Evolutionary conservation across 176 grass and related monocot genomes (phyloP), one percentile per base, ranked within the genome.

Genomic region (Oryza meyeriana): DNA sequence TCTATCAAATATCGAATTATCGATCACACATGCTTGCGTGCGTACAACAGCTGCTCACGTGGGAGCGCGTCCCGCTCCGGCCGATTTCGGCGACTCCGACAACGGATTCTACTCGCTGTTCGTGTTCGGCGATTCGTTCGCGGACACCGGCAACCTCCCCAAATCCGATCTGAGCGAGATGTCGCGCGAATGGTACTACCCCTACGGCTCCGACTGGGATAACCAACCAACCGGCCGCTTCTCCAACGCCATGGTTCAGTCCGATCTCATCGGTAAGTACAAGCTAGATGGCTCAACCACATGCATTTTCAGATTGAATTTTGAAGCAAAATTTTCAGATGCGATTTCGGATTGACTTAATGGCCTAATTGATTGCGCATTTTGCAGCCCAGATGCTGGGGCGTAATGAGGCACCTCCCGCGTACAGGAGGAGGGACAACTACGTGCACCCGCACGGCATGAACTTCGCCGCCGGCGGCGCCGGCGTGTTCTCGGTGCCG

Each of bases 391-490:
- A 12, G 24, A 84, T 88, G 2, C 8, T 84, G 28, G 86, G 86
- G 22, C n/a, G 0, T 2, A 14, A 22, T 7, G 22, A 16, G 35
- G 83, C 47, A 9, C 83, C 83, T 61, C 74, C 50, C 10, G 38
- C 74, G 13, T 83, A 44, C 74, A 64, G 45, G 41, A 55, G 25
- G 26, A 24, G 13, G 0, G 66, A 11, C 4, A 29, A 18, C 27
- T 71, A 50, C 3, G 29, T 22, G 4, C 74, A 65, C 30, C 81
- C 35, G 33, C 12, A 16, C 20, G 94, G 89, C 77, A 86, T 94
- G 89, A 94, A 91, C 88, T 94, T 92, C 20, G 91, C 91, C 16
- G 61, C 72, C 2, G 85, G 82, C n/a, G 89, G 94, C 12, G 33
- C 91, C 6, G 89, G 91, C 0, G 87, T 94, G 12, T 88, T 28